Percentiles rank a stretch among this genome's conserved stretches.
These are phyloP conservation scores for Mortierella alpina DNA, from an alignment of 192 early-diverging fungal genomes.

Conservation along the genomic window DNA sequence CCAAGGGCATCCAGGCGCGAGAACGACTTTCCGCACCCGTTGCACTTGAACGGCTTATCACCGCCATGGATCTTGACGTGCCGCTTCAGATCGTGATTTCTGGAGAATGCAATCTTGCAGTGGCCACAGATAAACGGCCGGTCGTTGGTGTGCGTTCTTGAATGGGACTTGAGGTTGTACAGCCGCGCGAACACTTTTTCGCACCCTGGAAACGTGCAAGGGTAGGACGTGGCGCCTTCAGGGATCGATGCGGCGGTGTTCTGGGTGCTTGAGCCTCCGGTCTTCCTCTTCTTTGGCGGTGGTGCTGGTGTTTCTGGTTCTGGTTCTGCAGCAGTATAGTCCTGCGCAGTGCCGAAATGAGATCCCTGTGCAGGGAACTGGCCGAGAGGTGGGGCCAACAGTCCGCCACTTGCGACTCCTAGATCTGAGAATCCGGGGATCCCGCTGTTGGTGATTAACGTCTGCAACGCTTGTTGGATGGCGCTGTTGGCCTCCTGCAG, in stretches of 20 bases:
- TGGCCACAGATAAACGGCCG: constrained; percentile 74
- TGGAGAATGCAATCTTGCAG: constrained; percentile 81
- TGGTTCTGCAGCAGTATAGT: constrained; percentile 1
- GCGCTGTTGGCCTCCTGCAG: constrained; percentile 8
- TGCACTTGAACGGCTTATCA: constrained; percentile 76
- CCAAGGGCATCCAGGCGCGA: constrained; percentile 83
- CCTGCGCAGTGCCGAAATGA: constrained; percentile 37
- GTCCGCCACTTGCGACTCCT: not conserved
- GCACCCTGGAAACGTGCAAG: constrained; percentile 58
- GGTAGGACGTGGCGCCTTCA: constrained; percentile 47
- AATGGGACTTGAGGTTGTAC: constrained; percentile 82
- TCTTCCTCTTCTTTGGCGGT: constrained; percentile 29
- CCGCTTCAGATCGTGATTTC: constrained; percentile 90
- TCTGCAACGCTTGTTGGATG: constrained; percentile 38
- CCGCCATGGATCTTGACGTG: constrained; percentile 82
- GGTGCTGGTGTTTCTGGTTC: not conserved
- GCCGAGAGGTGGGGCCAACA: constrained; percentile 30
- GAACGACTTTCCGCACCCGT: constrained; percentile 76
- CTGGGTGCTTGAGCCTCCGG: constrained; percentile 19
- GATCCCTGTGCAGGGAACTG: constrained; percentile 48
- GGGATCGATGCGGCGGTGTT: constrained; percentile 57
- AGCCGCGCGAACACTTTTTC: constrained; percentile 75
- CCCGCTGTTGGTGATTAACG: constrained; percentile 21
- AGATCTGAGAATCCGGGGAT: constrained; percentile 25
- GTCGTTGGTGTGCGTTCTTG: constrained; percentile 75